A percentile compares a stretch with the other conserved stretches of the same genome.
These are phyloP conservation scores for Cucurbitaria berberidis DNA, from an alignment of 2,329 filamentous ascomycete genomes.

Conservation along the genomic window DNA sequence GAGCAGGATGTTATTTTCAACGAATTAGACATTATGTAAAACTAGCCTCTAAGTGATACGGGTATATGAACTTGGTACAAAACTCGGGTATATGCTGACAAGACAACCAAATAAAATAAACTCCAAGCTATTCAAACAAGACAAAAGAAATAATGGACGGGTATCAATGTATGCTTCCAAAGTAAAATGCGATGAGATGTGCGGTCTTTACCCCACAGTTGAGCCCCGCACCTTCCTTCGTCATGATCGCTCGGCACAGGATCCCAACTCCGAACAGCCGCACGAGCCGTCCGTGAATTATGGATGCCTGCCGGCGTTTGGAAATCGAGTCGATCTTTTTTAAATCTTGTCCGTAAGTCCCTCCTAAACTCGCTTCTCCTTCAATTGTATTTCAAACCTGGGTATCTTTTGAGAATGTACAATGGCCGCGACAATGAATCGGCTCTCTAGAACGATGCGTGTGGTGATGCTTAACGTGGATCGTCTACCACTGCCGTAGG, in stretches of 20 bases:
- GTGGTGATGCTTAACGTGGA: background rate
- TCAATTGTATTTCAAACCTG: background rate
- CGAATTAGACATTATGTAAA: background rate
- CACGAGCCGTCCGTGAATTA: slow-evolving; percentile 3
- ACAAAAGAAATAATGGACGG: slow-evolving; percentile 12
- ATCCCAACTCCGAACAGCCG: slow-evolving; percentile 7
- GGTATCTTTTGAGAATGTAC: background rate
- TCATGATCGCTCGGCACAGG: slow-evolving; percentile 3
- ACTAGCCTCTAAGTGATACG: background rate
- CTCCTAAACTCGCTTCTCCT: background rate
- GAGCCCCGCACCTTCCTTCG: slow-evolving; percentile 13
- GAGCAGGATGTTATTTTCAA: background rate
- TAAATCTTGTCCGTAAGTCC: background rate
- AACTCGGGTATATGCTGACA: slow-evolving; percentile 3
- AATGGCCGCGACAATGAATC: background rate
- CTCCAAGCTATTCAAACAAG: slow-evolving; percentile 2
- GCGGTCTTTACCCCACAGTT: slow-evolving; percentile 6
- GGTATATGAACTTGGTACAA: too few relatives aligned
- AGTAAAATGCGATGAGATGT: slow-evolving; percentile 1
- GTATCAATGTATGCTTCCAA: slow-evolving; percentile 9
- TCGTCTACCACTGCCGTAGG: background rate
- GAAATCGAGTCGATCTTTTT: background rate
- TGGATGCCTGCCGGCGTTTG: background rate
- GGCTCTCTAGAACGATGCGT: background rate
- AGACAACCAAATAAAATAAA: slow-evolving; percentile 1